Evolutionary conservation across 305 asterid species (phyloP).

Genomic region (Withania somnifera): DNA sequence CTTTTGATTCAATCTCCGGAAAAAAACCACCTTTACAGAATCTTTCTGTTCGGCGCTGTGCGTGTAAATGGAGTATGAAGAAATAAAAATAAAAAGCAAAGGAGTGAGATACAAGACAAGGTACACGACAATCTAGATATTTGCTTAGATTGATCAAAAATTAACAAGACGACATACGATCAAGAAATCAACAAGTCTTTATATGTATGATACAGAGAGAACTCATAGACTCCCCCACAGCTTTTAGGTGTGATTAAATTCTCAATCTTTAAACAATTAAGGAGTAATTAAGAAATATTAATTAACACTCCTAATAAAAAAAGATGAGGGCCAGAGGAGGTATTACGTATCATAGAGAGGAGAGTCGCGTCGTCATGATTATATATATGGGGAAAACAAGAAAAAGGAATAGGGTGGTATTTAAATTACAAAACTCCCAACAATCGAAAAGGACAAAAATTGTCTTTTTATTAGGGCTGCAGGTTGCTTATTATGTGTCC

Average conservation of each 20-base stretch:
- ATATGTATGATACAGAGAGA: not conserved
- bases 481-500: not conserved
- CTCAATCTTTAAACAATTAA: not conserved
- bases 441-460: not conserved
- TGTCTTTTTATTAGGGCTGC: not conserved
- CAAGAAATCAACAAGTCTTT: constrained; percentile 3
- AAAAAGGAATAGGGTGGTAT: not conserved
- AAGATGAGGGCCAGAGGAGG: not conserved
- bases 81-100: constrained; percentile 1
- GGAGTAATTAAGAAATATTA: not conserved
- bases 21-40: not conserved
- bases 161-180: constrained; percentile 1
- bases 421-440: not conserved
- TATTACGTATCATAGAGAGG: not conserved
- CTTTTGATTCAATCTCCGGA: constrained; percentile 11
- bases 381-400: not conserved
- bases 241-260: not conserved
- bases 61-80: not conserved
- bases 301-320: not conserved
- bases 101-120: constrained; percentile 1
- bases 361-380: not conserved
- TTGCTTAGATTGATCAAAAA: constrained; percentile 16
- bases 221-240: not conserved
- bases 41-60: not conserved
- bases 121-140: constrained; percentile 28